These are phyloP conservation scores for Stylosanthes scabra DNA, from an alignment of 331 rosid species.

Conservation along the genomic window DNA sequence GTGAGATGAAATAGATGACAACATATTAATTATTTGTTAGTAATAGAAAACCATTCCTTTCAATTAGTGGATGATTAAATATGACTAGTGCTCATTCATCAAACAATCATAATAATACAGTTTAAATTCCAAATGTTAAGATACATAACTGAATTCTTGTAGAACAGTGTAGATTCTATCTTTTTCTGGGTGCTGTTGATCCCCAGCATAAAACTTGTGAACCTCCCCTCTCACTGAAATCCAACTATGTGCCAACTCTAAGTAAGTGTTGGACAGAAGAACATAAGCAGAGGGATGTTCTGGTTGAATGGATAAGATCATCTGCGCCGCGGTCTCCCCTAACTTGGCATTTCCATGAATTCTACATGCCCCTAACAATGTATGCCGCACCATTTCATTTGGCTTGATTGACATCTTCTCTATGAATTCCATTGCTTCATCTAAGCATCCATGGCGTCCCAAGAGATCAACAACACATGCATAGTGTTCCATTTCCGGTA, in stretches of 20 bases:
- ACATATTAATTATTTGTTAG: background rate
- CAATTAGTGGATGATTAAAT: too few species aligned
- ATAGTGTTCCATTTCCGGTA: conserved; percentile 77
- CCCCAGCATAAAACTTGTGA: conserved; percentile 75
- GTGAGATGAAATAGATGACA: background rate
- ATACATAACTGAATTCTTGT: conserved; percentile 41
- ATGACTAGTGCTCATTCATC: too few species aligned
- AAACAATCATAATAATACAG: background rate
- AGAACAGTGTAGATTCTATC: conserved; percentile 58
- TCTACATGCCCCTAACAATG: conserved; percentile 82
- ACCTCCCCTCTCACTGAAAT: conserved; percentile 64
- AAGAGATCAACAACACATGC: conserved; percentile 80
- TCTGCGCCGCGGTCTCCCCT: conserved; percentile 70
- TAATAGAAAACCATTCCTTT: too few species aligned
- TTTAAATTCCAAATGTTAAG: background rate
- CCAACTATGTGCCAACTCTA: conserved; percentile 75
- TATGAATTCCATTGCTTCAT: conserved; percentile 68
- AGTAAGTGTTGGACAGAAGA: conserved; percentile 72
- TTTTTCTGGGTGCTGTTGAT: conserved; percentile 63
- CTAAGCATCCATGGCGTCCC: conserved; percentile 67
- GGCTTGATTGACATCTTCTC: conserved; percentile 66
- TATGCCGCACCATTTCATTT: conserved; percentile 77
- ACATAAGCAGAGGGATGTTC: conserved; percentile 67
- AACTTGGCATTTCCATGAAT: conserved; percentile 66
- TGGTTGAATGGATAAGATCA: conserved; percentile 62